Base-by-base conservation (phyloP, 2,329 filamentous ascomycete genomes). In the Aspergillus jensenii region DNA sequence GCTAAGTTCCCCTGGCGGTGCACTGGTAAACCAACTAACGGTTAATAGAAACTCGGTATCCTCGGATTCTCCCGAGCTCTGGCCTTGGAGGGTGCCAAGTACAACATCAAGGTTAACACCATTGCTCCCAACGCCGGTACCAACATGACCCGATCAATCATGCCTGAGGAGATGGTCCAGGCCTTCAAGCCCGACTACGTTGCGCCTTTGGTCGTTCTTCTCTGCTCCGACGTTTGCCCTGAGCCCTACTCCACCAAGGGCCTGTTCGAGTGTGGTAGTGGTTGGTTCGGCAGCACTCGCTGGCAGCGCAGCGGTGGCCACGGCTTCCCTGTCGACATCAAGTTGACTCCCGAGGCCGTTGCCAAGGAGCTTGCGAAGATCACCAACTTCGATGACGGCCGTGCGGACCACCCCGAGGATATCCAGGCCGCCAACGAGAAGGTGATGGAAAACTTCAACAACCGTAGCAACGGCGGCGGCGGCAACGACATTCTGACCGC, bases 161-260 rank as follows among this genome's bases (percentile, higher is more conserved):
- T 99, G 82, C 95, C 95, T 31, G 92, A 96, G 78, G 95, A 99
- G 81, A 87, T 98, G 81, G 93, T 99, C 17, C 93, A 98, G 81
- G 93, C 95, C 46, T 96, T 99, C 84, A 99, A 98, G 87, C 95
- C 95, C 59, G 93, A 98, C 73, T 98, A 96, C 78, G 93, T 99
- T 75, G 95, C 95, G 53, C 95, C 95, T 60, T 80, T 98, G 39
- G 93, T 99, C 52, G 87, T 93, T 55, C 87, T 93, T 44, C 89
- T 99, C 58, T 91, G 87, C 74, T 88, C 86, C 14, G 95, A 99
- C 80, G 90, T 91, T 79, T 87, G 92, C 53, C 93, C 95, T 27
- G 85, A 90, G 71, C 86, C 90, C 66, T 56, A 23, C 47, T 85
- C 87, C 15, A 97, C 92, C 58, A 93, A 93, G 64, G 89, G 88